phyloP scores from a whole-genome alignment of 169 alveolate genomes.

The Eimeria necatrix region DNA sequence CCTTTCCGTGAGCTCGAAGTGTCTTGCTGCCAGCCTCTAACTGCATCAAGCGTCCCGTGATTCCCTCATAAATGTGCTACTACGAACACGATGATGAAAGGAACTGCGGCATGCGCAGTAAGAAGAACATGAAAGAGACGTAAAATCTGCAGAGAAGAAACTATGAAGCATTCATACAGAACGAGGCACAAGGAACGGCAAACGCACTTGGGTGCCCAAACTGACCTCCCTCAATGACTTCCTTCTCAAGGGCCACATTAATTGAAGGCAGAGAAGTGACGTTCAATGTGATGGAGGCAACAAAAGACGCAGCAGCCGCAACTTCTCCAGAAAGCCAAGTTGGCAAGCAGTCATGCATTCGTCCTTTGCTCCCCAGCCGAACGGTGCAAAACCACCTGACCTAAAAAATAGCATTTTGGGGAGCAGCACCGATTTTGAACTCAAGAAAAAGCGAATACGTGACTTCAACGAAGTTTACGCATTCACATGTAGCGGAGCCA shows the following conservation, averaged over 20 bases:
- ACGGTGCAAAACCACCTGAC: slow-evolving; percentile 50
- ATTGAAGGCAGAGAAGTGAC: slow-evolving; percentile 2
- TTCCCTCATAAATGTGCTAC: too few relatives aligned
- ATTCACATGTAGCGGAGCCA: too few relatives aligned
- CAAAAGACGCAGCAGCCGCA: slow-evolving; percentile 53
- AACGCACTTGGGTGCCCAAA: not conserved
- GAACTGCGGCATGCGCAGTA: too few relatives aligned
- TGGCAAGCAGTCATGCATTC: not conserved
- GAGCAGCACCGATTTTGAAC: not conserved
- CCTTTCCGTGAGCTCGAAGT: too few relatives aligned
- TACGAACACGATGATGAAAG: too few relatives aligned
- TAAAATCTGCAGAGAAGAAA: too few relatives aligned
- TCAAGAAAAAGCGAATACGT: not conserved
- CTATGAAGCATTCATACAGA: too few relatives aligned
- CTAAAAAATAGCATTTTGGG: not conserved
- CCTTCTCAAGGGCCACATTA: slow-evolving; percentile 46
- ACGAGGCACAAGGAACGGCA: not conserved
- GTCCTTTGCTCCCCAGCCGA: not conserved
- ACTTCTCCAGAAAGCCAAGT: slow-evolving; percentile 26
- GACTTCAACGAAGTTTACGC: not conserved
- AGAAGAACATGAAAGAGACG: too few relatives aligned
- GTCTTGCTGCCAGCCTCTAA: too few relatives aligned
- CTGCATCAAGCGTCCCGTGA: too few relatives aligned
- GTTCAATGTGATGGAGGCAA: not conserved
- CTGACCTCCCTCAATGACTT: slow-evolving; percentile 65